Evolutionary conservation across 2,329 filamentous ascomycete genomes (phyloP).

Genomic region (Cladosporium velox): DNA sequence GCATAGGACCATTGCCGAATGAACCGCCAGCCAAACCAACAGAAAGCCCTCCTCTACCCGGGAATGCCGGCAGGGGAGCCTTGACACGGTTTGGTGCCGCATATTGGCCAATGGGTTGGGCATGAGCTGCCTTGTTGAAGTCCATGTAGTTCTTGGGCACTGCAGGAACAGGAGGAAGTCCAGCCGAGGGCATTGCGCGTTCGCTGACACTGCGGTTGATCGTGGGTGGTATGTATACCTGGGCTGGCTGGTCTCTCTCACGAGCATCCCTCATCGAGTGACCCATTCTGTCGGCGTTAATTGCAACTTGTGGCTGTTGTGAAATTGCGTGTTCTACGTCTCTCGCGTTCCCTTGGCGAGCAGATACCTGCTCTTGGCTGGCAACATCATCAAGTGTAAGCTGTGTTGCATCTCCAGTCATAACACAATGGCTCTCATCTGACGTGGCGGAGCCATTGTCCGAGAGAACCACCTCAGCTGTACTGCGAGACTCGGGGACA

Average conservation of each 20-base stretch:
- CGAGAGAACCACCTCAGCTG: not conserved
- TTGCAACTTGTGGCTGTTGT: not conserved
- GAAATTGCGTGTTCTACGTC: not conserved
- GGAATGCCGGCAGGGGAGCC: constrained; percentile 9
- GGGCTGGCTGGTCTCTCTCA: not conserved
- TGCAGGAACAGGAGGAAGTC: not conserved
- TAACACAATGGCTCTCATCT: not conserved
- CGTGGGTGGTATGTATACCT: not conserved
- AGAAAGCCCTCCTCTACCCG: constrained; percentile 1
- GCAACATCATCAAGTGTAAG: no score
- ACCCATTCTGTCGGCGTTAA: not conserved
- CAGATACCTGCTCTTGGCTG: not conserved
- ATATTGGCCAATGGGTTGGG: not conserved
- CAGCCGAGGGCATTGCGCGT: not conserved
- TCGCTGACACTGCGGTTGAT: constrained; percentile 15
- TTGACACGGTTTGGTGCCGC: constrained; percentile 5
- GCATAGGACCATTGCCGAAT: not conserved
- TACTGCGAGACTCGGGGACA: constrained; percentile 1
- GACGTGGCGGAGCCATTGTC: not conserved
- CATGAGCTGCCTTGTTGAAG: not conserved
- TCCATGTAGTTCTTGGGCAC: not conserved
- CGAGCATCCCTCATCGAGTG: not conserved
- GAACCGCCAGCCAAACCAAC: constrained; percentile 3
- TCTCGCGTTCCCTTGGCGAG: not conserved
- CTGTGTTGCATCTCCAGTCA: not conserved